A percentile compares a stretch with the other conserved stretches of the same genome.
Evolutionary conservation across 2,329 filamentous ascomycete species (phyloP).

Genomic region (Zasmidium citrigriseum): DNA sequence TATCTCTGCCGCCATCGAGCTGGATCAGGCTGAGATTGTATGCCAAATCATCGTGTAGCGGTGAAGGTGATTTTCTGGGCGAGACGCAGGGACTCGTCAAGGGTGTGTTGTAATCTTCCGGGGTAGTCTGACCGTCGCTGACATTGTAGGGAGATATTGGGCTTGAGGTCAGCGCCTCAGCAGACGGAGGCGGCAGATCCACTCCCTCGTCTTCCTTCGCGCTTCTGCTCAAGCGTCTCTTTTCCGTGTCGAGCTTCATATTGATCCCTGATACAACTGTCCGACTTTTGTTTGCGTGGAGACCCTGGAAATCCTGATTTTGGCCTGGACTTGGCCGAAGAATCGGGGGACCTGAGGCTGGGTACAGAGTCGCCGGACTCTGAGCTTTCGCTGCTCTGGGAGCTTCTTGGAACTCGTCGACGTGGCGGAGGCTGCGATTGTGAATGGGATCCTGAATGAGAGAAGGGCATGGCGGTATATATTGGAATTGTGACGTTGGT

Average conservation of each 20-base stretch:
- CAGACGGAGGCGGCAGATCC: not conserved
- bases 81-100: constrained; percentile 20
- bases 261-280: too few relatives aligned
- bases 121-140: not conserved
- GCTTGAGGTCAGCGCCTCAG: not conserved
- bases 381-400: not conserved
- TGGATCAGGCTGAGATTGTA: not conserved
- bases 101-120: constrained; percentile 17
- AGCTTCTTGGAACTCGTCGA: not conserved
- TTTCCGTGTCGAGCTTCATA: too few relatives aligned
- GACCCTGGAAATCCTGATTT: too few relatives aligned
- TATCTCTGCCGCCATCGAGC: constrained; percentile 3
- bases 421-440: too few relatives aligned
- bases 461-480: too few relatives aligned
- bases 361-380: not conserved
- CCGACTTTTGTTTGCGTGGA: not conserved
- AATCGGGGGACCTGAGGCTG: too few relatives aligned
- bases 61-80: constrained; percentile 9
- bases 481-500: too few relatives aligned
- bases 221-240: too few relatives aligned
- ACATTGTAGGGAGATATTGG: not conserved
- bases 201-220: not conserved
- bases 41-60: not conserved
- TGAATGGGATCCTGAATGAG: too few relatives aligned
- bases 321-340: too few relatives aligned